Conservation (phyloP, 345 rosid genomes). For the Crucihimalaya himalaica region DNA sequence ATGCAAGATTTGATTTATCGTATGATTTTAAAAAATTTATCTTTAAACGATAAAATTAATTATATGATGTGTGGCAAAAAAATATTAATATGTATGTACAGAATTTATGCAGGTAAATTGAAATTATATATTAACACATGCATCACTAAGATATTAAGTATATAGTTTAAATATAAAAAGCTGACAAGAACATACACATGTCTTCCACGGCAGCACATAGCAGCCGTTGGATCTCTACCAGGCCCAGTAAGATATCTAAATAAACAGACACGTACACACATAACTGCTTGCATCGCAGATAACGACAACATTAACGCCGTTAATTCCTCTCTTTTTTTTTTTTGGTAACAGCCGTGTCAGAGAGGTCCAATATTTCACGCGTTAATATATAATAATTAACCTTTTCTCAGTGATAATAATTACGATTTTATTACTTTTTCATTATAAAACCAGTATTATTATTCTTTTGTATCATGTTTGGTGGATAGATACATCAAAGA, state of each 20-base stretch:
- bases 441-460: background rate
- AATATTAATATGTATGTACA: no score
- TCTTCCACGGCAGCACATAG: background rate
- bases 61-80: no score
- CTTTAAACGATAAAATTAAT: no score
- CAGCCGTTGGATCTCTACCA: constrained; percentile 15
- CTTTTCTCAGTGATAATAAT: background rate
- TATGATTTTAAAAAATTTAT: no score
- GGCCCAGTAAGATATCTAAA: background rate
- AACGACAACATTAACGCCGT: constrained; percentile 19
- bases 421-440: background rate
- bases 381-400: constrained; percentile 4
- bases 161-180: background rate
- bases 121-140: background rate
- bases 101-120: background rate
- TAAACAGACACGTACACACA: background rate
- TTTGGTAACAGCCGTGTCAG: background rate
- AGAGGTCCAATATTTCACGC: constrained; percentile 42
- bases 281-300: background rate
- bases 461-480: background rate
- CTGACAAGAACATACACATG: no score
- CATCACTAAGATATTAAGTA: background rate
- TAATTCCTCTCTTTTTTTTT: background rate
- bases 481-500: no score
- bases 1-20: no score